Conservation (phyloP, 768 basidiomycete species). For the Tephrocybe sp. region DNA sequence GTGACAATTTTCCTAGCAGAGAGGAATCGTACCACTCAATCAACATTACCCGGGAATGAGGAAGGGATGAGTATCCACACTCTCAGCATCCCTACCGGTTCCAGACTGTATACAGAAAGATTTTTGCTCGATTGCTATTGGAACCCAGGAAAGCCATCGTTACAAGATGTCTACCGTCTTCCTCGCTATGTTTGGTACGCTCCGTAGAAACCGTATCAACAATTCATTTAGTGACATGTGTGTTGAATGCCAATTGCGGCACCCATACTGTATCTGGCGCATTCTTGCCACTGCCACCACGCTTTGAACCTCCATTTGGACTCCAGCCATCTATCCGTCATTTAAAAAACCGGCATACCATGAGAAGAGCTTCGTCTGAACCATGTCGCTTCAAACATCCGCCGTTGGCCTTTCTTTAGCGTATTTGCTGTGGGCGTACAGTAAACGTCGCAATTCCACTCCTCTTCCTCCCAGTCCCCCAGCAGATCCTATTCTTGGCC, state of each 20-base stretch:
- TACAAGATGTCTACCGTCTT: neutral
- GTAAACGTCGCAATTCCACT: neutral
- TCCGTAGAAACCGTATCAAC: neutral
- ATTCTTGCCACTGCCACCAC: too few species aligned
- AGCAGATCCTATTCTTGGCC: slow-evolving; percentile 33
- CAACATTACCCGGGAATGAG: too few species aligned
- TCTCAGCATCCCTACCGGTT: too few species aligned
- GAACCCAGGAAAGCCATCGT: too few species aligned
- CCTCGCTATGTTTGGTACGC: neutral
- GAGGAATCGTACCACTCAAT: too few species aligned
- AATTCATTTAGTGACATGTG: neutral
- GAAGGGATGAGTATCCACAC: too few species aligned
- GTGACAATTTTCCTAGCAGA: too few species aligned
- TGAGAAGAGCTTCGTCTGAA: neutral
- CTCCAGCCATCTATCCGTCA: neutral
- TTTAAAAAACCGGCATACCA: neutral
- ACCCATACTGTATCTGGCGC: too few species aligned
- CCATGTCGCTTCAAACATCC: neutral
- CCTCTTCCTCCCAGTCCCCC: slow-evolving; percentile 32
- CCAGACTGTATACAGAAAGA: too few species aligned
- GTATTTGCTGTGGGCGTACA: neutral
- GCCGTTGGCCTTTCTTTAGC: neutral
- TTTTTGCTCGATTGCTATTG: too few species aligned
- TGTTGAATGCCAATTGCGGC: neutral
- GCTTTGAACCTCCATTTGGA: neutral